Base-by-base conservation (phyloP, 257 asterid species). In the Ehretia macrophylla region DNA sequence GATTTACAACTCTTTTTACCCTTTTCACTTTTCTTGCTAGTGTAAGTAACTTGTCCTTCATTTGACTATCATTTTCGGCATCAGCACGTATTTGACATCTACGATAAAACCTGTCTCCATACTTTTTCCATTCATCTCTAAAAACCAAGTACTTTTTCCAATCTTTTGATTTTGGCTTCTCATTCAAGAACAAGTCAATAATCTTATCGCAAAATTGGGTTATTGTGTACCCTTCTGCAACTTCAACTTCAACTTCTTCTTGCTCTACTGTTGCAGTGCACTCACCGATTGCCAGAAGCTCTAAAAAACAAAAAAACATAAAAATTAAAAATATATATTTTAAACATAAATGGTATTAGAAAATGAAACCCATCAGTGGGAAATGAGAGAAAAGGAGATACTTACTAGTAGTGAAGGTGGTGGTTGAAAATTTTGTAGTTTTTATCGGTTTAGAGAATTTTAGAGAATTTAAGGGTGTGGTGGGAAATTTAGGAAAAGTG, bases 141-240 rank as follows among this genome's bases (percentile, higher is more conserved):
- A 81, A 83, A 59, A 90, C 86, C 80, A 87, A 68, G 67, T 80
- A 87, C 20, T 59, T 81, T 64, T 66, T 88, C 98, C 98, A 90
- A 50, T 90, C 89, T 60, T 77, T 87, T 44, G 94, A 66, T 76
- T 83, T 87, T 54, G 94, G 95, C 61, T 87, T 90, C 88, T 90
- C 95, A 73, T 78, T 65, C 77, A 87, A 27, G 75, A 90, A 90
- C 60, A 87, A 71, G 37, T 85, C 95, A 65, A 90, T 90, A n/a
- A 90, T 68, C 77, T 82, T 90, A 63, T 90, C 98, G 58, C 94
- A 83, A 57, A 90, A 83, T 18, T 85, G 85, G 68, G 94, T 87
- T 44, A 85, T 77, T 39, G 98, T 87, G 70, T 67, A 74, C 35
- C 98, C 98, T 12, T 83, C 82, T 14, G 96, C 95, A 74, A 90